phyloP scores from a whole-genome alignment of 73 alveolate species.

The Loxodes magnus region DNA sequence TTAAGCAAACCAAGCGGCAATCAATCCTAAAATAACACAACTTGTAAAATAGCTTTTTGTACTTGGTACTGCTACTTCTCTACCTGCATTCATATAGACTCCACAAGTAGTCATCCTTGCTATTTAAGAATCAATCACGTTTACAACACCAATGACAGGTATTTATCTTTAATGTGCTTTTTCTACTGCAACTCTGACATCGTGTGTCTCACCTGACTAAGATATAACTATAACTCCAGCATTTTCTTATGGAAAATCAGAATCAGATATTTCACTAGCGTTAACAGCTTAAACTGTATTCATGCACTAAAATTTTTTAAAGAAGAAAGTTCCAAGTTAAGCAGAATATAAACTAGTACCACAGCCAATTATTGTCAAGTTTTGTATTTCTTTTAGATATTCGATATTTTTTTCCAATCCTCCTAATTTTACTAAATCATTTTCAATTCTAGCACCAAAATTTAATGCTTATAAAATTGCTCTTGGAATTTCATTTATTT shows the following conservation, averaged over 20 bases:
- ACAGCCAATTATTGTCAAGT: conserved; percentile 50
- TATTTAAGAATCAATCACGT: conserved; percentile 53
- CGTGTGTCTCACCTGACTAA: conserved; percentile 83
- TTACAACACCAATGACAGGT: too few relatives aligned
- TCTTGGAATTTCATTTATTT: conserved; percentile 63
- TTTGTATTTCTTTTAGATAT: conserved; percentile 9
- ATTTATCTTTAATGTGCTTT: too few relatives aligned
- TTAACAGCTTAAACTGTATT: conserved; percentile 48
- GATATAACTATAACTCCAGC: conserved; percentile 63
- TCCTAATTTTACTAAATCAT: conserved; percentile 50
- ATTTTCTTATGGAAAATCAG: conserved; percentile 26
- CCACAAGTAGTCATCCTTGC: conserved; percentile 74
- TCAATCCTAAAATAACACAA: conserved; percentile 14
- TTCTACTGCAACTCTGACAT: conserved; percentile 41
- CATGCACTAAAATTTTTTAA: conserved; percentile 29
- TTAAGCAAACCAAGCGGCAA: conserved; percentile 31
- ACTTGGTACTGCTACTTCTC: conserved; percentile 84
- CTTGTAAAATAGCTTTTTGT: conserved; percentile 71
- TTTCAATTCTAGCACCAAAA: conserved; percentile 60
- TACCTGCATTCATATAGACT: conserved; percentile 79
- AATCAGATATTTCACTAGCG: conserved; percentile 38
- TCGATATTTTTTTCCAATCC: conserved; percentile 46
- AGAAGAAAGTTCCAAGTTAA: conserved; percentile 29
- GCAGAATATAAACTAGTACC: conserved; percentile 62
- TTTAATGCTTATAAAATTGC: conserved; percentile 53